Conservation (phyloP, 306 rosid genomes). For the Quercus dentata region DNA sequence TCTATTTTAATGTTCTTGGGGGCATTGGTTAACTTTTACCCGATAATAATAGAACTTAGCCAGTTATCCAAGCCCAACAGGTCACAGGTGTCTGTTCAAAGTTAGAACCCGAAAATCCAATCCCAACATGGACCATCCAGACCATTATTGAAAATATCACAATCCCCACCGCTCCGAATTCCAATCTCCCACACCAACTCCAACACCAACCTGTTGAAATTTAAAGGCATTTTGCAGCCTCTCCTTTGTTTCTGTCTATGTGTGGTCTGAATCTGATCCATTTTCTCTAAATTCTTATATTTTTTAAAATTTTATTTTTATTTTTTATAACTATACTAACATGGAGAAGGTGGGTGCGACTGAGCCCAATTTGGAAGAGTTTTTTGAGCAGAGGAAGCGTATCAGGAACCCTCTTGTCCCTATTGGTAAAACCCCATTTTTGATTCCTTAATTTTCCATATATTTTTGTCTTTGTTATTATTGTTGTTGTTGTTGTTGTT, state of each 20-base stretch:
- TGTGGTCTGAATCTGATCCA: background rate
- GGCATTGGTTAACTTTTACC: too few relatives aligned
- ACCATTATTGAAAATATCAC: background rate
- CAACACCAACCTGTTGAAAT: background rate
- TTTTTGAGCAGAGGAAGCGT: slow-evolving; percentile 67
- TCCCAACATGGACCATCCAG: background rate
- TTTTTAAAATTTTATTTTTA: too few relatives aligned
- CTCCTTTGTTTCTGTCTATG: background rate
- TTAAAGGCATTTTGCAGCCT: background rate
- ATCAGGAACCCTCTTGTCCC: slow-evolving; percentile 83
- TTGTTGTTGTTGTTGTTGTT: background rate
- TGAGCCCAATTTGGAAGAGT: slow-evolving; percentile 53
- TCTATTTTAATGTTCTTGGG: too few relatives aligned
- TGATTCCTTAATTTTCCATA: background rate
- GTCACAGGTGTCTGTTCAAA: too few relatives aligned
- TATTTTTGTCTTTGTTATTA: too few relatives aligned
- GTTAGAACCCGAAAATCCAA: too few relatives aligned
- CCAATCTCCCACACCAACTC: background rate
- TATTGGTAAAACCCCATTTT: slow-evolving; percentile 44
- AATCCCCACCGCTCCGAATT: background rate
- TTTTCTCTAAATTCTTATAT: background rate
- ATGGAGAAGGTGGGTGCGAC: slow-evolving; percentile 45
- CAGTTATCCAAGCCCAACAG: too few relatives aligned
- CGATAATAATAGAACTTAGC: too few relatives aligned
- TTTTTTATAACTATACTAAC: background rate